Conservation (phyloP, 2,329 filamentous ascomycete species). For the Fonsecaea multimorphosa region DNA sequence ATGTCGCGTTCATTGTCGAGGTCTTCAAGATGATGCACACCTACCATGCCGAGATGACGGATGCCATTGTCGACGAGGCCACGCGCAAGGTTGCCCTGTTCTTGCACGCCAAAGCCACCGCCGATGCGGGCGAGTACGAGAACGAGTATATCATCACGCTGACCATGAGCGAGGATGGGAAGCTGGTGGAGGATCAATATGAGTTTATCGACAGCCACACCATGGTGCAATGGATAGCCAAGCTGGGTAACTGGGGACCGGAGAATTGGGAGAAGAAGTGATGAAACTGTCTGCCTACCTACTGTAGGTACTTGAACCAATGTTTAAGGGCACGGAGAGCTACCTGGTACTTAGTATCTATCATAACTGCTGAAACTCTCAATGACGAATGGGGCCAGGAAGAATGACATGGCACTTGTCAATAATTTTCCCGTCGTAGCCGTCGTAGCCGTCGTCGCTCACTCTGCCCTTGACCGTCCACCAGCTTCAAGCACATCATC, state of each 20-base stretch:
- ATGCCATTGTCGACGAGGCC: background rate
- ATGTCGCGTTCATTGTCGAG: background rate
- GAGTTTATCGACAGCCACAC: constrained; percentile 4
- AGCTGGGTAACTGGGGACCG: background rate
- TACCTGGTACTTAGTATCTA: background rate
- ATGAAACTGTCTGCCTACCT: background rate
- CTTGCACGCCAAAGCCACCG: background rate
- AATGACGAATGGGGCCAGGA: background rate
- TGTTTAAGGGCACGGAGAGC: too few relatives aligned
- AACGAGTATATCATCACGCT: constrained; percentile 8
- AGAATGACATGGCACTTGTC: too few relatives aligned
- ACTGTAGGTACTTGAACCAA: too few relatives aligned
- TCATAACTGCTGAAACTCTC: background rate
- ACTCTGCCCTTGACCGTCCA: too few relatives aligned
- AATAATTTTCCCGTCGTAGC: background rate
- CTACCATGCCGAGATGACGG: background rate
- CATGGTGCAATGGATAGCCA: background rate
- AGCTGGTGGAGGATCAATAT: background rate
- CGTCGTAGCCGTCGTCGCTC: too few relatives aligned
- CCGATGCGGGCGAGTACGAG: constrained; percentile 1
- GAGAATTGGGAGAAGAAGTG: background rate
- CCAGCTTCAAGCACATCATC: background rate
- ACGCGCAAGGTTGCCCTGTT: constrained; percentile 2
- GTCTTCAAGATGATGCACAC: constrained; percentile 5
- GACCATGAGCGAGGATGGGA: constrained; percentile 4